Evolutionary conservation across 164 flowering plant species (phyloP).

Genomic region (Kalanchoe fedtschenkoi): DNA sequence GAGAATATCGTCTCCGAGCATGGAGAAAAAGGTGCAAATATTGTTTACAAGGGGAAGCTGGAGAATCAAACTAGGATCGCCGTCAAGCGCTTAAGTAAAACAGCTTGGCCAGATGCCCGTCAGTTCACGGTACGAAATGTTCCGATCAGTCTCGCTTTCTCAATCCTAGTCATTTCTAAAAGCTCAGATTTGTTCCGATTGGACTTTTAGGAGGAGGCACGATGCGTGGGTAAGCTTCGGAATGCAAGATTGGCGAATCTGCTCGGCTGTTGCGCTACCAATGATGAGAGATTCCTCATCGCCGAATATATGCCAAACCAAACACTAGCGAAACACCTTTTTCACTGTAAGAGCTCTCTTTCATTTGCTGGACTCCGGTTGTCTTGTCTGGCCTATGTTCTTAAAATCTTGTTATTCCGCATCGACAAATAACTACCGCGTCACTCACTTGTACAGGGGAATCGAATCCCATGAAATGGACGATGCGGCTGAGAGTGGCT

Average conservation of each 20-base stretch:
- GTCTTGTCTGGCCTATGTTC: background rate
- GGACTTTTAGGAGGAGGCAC: slow-evolving; percentile 43
- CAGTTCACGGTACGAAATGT: slow-evolving; percentile 30
- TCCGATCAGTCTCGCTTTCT: background rate
- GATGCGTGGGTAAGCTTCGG: slow-evolving; percentile 44
- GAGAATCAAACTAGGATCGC: slow-evolving; percentile 45
- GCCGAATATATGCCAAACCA: slow-evolving; percentile 55
- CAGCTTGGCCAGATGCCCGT: slow-evolving; percentile 50
- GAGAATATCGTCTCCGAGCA: slow-evolving; percentile 58
- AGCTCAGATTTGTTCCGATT: background rate
- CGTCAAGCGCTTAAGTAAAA: slow-evolving; percentile 41
- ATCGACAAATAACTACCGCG: background rate
- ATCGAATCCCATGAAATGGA: slow-evolving; percentile 54
- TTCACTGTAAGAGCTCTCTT: slow-evolving; percentile 34
- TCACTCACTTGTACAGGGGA: slow-evolving; percentile 37
- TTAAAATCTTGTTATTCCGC: background rate
- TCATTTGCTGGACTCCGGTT: background rate
- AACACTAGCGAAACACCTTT: slow-evolving; percentile 56
- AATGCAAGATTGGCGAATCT: slow-evolving; percentile 37
- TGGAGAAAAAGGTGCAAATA: slow-evolving; percentile 52
- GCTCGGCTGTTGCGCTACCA: slow-evolving; percentile 47
- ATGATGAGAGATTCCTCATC: slow-evolving; percentile 45
- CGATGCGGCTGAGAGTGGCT: slow-evolving; percentile 55
- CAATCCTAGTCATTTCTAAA: background rate
- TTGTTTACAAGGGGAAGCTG: slow-evolving; percentile 51